Percentiles rank a stretch among this genome's conserved stretches.
These are phyloP conservation scores for Postia placenta DNA, from an alignment of 768 basidiomycete species.

Conservation along the genomic window DNA sequence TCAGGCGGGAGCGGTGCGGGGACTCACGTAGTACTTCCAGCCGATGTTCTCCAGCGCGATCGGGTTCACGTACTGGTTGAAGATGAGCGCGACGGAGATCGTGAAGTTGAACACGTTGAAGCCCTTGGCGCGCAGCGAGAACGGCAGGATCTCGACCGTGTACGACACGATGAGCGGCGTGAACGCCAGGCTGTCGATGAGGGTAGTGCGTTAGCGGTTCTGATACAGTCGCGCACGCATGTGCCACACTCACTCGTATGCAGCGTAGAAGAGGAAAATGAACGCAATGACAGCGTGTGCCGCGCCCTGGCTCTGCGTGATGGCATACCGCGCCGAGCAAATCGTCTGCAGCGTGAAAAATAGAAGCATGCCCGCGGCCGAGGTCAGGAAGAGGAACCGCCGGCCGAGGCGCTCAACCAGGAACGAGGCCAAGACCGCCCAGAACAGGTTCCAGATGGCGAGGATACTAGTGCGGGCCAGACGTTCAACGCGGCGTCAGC, in stretches of 20 bases:
- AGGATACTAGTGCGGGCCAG: constrained; percentile 43
- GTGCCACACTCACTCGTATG: constrained; percentile 60
- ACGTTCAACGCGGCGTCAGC: constrained; percentile 11
- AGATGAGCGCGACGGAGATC: constrained; percentile 39
- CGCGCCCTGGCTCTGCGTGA: constrained; percentile 34
- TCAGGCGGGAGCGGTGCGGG: neutral
- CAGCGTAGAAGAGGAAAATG: constrained; percentile 78
- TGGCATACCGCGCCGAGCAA: constrained; percentile 52
- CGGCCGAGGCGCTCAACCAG: constrained; percentile 64
- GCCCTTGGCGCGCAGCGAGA: constrained; percentile 43
- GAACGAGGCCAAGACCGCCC: constrained; percentile 52
- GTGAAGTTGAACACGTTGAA: constrained; percentile 41
- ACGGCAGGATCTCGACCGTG: constrained; percentile 47
- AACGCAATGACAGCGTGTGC: constrained; percentile 74
- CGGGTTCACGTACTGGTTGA: constrained; percentile 50
- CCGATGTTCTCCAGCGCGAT: constrained; percentile 33
- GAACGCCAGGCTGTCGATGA: constrained; percentile 14
- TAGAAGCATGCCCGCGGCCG: constrained; percentile 48
- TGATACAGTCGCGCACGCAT: neutral
- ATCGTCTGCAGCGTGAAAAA: constrained; percentile 67
- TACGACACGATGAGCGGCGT: constrained; percentile 19
- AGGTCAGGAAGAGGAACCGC: constrained; percentile 61
- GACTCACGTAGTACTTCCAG: constrained; percentile 42
- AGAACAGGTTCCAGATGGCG: constrained; percentile 73
- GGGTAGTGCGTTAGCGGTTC: neutral